These are phyloP conservation scores for Botrytis fabae DNA, from an alignment of 2,329 filamentous ascomycete species.

Conservation along the genomic window DNA sequence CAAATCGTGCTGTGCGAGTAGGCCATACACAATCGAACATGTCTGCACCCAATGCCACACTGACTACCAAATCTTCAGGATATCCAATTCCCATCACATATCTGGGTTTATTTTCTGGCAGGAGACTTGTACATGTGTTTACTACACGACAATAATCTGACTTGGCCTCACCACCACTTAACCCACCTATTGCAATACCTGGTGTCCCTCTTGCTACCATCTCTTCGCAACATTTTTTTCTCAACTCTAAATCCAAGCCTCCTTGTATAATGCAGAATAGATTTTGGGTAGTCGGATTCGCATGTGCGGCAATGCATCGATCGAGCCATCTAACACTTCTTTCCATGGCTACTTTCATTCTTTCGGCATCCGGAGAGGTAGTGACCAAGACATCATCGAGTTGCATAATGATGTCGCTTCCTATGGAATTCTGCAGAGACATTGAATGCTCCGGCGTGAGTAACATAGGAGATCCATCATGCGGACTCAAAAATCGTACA, in stretches of 20 bases:
- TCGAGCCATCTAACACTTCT: constrained; percentile 95
- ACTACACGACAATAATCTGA: constrained; percentile 90
- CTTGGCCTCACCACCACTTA: constrained; percentile 95
- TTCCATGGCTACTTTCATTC: constrained; percentile 94
- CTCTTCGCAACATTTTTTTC: constrained; percentile 75
- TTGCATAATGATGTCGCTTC: constrained; percentile 99
- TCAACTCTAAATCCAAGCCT: constrained; percentile 83
- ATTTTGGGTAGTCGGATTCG: constrained; percentile 80
- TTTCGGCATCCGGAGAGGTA: constrained; percentile 81
- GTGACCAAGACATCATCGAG: constrained; percentile 97
- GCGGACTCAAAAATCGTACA: constrained; percentile 91
- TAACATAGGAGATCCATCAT: constrained; percentile 94
- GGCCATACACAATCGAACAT: constrained; percentile 99
- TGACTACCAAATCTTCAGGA: constrained; percentile 92
- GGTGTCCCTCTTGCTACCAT: constrained; percentile 93
- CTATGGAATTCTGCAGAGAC: constrained; percentile 91
- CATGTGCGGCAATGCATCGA: constrained; percentile 87
- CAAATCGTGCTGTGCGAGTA: constrained; percentile 91
- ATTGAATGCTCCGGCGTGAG: constrained; percentile 98
- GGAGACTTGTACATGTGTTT: constrained; percentile 75
- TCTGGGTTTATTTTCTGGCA: constrained; percentile 90
- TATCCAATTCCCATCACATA: constrained; percentile 99
- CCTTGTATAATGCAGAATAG: constrained; percentile 99
- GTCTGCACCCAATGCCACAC: constrained; percentile 89
- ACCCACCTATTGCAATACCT: constrained; percentile 91